Base-by-base conservation (phyloP, 805 yeast species). In the Lachancea quebecensis region DNA sequence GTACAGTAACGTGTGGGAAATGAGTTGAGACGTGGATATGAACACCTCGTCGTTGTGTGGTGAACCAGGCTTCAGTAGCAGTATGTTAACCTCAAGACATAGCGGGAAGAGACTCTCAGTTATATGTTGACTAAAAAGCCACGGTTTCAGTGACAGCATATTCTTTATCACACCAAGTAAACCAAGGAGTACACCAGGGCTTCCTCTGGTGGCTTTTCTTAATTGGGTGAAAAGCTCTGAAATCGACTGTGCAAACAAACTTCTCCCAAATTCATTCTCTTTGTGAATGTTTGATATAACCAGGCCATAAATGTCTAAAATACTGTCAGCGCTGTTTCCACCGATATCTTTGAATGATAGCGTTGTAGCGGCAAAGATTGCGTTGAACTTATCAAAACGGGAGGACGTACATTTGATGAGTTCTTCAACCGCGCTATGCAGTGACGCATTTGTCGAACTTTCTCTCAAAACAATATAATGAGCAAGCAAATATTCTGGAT, bases 81-180 rank as follows among this genome's bases (percentile, higher is more conserved):
- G 29, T 2, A 47, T n/a, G 10, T 44, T 45, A 15, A 52, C 47
- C 21, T 43, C 34, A 8, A 58, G 43, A 28, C 54, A 48, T 14
- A 74, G 50, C 3, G 73, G 65, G 10, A 85, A 52, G 0, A 77
- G 58, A 30, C 73, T 55, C 59, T 87, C 96, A 15, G 81, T 64
- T 0, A 78, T 60, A 56, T 82, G 83, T 59, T 87, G 96, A 3
- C 77, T 68, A 40, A 86, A 70, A 1, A 75, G 51, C 82, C 85
- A 78, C 0, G 75, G 53, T 44, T 74, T 72, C 6, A 76, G 75
- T 9, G 74, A 62, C 14, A 83, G 60, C 8, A 76, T 47, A 0
- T 54, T 42, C 48, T 71, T 77, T 21, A 83, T 33, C 6, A 68
- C 49, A 3, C 47, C 43, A 21, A 71, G 47, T 10, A 67, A 35